Conservation (phyloP, 164 flowering plant species). For the Stephania yunnanensis region DNA sequence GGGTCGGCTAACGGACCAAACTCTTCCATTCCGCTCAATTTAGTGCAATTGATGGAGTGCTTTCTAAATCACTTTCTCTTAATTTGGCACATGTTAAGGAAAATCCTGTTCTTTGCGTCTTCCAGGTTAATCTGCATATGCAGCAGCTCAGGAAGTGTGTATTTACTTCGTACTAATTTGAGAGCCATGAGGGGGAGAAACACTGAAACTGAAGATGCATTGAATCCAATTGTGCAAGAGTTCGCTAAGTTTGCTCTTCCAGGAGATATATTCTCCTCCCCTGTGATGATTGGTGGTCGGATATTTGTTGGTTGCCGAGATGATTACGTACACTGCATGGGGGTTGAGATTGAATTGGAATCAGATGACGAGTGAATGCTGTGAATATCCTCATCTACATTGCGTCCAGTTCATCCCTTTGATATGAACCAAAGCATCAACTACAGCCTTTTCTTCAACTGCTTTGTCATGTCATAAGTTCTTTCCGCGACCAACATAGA, state of each 20-base stretch:
- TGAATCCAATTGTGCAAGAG: constrained; percentile 36
- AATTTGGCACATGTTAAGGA: neutral
- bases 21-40: too few species aligned
- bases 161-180: constrained; percentile 38
- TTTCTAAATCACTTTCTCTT: too few species aligned
- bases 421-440: neutral
- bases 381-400: neutral
- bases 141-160: constrained; percentile 62
- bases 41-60: too few species aligned
- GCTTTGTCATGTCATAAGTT: neutral
- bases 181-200: constrained; percentile 13
- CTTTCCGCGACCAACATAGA: neutral
- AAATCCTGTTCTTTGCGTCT: neutral
- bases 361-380: neutral
- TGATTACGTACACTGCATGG: constrained; percentile 62
- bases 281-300: constrained; percentile 82
- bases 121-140: constrained; percentile 75
- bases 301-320: constrained; percentile 91
- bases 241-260: constrained; percentile 48
- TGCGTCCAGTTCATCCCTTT: neutral
- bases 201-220: constrained; percentile 10
- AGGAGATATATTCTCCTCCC: constrained; percentile 80
- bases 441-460: neutral
- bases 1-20: too few species aligned
- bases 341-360: constrained; percentile 6